Evolutionary conservation across 495 filamentous ascomycete species (phyloP).

Genomic region (Trichoderma reesei): DNA sequence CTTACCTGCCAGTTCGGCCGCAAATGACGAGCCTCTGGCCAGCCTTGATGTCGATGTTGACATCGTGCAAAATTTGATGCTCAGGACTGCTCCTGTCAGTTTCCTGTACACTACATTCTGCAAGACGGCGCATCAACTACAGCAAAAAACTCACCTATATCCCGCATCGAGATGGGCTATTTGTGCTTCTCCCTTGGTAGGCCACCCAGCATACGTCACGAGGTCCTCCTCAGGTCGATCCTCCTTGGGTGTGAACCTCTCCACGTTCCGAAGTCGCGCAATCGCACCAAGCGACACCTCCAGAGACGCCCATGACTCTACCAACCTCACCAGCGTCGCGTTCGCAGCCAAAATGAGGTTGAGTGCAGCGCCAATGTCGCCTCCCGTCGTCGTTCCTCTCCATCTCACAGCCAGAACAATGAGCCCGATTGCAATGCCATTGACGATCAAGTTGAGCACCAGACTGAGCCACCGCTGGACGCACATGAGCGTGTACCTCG

Average conservation of each 20-base stretch:
- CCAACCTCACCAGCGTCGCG: constrained; percentile 23
- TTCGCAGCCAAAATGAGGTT: constrained; percentile 23
- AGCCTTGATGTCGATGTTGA: constrained; percentile 23
- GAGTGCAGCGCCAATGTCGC: constrained; percentile 23
- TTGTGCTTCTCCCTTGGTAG: constrained; percentile 21
- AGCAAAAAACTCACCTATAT: constrained; percentile 19
- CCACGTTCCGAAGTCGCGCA: constrained; percentile 31
- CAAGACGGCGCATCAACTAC: not conserved
- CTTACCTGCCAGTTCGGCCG: constrained; percentile 24
- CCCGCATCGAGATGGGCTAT: constrained; percentile 26
- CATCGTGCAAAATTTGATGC: constrained; percentile 17
- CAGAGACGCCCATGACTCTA: constrained; percentile 34
- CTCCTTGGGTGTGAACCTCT: constrained; percentile 25
- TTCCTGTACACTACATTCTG: not conserved
- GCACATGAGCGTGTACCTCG: constrained; percentile 32
- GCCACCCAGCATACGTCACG: constrained; percentile 23
- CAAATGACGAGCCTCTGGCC: constrained; percentile 29
- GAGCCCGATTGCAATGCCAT: constrained; percentile 28
- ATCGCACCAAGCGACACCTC: constrained; percentile 46
- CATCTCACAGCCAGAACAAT: constrained; percentile 33
- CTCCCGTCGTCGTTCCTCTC: constrained; percentile 20
- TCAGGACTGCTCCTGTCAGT: constrained; percentile 9
- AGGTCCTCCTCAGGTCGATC: constrained; percentile 16
- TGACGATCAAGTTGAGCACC: constrained; percentile 33
- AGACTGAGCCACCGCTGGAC: constrained; percentile 38